A percentile compares a stretch with the other conserved stretches of the same genome.
phyloP scores from a whole-genome alignment of 495 filamentous ascomycete species.

The Penicillium ucsense region DNA sequence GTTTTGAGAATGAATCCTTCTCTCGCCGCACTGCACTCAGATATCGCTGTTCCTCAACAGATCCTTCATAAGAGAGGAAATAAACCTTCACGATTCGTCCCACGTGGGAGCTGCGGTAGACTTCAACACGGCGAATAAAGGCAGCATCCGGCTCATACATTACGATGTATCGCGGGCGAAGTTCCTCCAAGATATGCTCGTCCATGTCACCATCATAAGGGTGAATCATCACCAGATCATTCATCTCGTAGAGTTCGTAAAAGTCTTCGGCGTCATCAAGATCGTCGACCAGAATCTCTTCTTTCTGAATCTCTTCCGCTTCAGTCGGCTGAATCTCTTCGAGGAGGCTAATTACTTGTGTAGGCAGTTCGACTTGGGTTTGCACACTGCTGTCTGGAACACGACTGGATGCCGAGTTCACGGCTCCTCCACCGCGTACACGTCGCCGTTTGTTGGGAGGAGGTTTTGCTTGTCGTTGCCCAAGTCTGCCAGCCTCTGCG shows the following conservation, averaged over 20 bases:
- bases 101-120: constrained; percentile 88
- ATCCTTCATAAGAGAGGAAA: constrained; percentile 90
- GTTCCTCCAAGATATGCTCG: constrained; percentile 88
- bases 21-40: constrained; percentile 79
- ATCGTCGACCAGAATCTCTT: constrained; percentile 70
- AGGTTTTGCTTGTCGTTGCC: constrained; percentile 45
- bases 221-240: constrained; percentile 79
- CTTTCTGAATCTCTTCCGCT: constrained; percentile 51
- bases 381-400: constrained; percentile 59
- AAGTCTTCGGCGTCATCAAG: constrained; percentile 86
- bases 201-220: constrained; percentile 94
- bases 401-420: constrained; percentile 44
- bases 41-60: constrained; percentile 94
- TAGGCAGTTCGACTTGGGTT: constrained; percentile 69
- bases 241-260: constrained; percentile 88
- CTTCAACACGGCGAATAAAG: constrained; percentile 89
- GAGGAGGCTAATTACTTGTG: constrained; percentile 58
- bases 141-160: constrained; percentile 98
- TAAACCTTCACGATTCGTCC: constrained; percentile 85
- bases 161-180: constrained; percentile 86
- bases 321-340: constrained; percentile 60
- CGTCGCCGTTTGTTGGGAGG: constrained; percentile 84
- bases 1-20: constrained; percentile 87
- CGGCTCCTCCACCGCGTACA: constrained; percentile 68
- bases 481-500: constrained; percentile 12